A percentile compares a stretch with the other conserved stretches of the same genome.
Evolutionary conservation across 208 protist species (phyloP).

Genomic region (Leishmania tropica): DNA sequence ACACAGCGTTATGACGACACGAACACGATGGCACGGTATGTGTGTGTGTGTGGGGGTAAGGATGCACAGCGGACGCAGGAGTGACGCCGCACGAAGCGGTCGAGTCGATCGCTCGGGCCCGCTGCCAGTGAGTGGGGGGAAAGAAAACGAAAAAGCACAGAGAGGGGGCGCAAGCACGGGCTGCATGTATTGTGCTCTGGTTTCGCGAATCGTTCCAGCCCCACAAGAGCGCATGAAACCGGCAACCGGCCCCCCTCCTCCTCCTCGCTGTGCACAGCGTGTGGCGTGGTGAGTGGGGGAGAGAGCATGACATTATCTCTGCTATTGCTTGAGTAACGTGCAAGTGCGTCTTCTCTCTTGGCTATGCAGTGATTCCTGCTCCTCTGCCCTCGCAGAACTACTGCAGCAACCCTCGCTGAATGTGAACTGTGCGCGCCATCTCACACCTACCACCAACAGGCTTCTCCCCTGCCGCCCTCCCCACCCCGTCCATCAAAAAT

Average conservation of each 20-base stretch:
- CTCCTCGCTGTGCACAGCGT: not conserved
- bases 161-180: not conserved
- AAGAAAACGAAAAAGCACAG: not conserved
- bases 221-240: not conserved
- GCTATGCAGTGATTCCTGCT: not conserved
- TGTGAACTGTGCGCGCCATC: not conserved
- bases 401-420: not conserved
- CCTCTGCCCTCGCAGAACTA: not conserved
- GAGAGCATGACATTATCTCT: not conserved
- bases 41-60: not conserved
- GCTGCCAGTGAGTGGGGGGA: not conserved
- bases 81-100: not conserved
- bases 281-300: not conserved
- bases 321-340: not conserved
- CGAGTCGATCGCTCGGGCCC: not conserved
- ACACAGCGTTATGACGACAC: not conserved
- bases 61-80: not conserved
- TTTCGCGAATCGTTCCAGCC: not conserved
- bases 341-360: not conserved
- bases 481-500: not conserved
- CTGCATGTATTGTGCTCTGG: not conserved
- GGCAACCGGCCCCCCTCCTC: not conserved
- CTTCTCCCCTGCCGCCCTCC: not conserved
- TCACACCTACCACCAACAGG: not conserved
- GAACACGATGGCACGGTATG: not conserved